Conservation (phyloP, 768 basidiomycete species). For the Amanita rimosa region DNA sequence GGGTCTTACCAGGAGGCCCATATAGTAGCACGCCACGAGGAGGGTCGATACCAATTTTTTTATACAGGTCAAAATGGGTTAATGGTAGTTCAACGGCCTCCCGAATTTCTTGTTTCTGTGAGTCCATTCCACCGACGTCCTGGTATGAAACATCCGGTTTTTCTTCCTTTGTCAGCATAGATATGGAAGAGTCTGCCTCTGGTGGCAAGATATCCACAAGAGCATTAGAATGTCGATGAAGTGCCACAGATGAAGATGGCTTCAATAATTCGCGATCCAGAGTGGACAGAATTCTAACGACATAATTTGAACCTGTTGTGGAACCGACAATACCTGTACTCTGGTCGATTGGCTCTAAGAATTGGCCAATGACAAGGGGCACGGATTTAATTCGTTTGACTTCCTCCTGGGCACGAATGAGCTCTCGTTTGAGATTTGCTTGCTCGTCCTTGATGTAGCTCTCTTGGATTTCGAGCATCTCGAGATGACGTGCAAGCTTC, state of each 20-base stretch:
- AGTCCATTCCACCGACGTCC: conserved; percentile 95
- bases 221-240: conserved; percentile 97
- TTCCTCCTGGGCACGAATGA: conserved; percentile 97
- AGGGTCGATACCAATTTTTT: conserved; percentile 99
- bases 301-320: conserved; percentile 96
- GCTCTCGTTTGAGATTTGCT: conserved; percentile 93
- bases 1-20: conserved; percentile 78
- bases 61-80: conserved; percentile 96
- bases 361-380: conserved; percentile 97
- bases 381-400: conserved; percentile 99
- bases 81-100: conserved; percentile 96
- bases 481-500: conserved; percentile 87
- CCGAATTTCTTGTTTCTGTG: conserved; percentile 97
- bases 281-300: conserved; percentile 94
- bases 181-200: conserved; percentile 94
- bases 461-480: conserved; percentile 90
- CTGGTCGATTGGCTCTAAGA: conserved; percentile 98
- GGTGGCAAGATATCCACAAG: conserved; percentile 97
- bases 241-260: conserved; percentile 94
- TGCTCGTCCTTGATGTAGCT: conserved; percentile 99
- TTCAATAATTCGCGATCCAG: conserved; percentile 95
- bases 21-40: conserved; percentile 94
- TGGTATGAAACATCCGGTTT: conserved; percentile 89
- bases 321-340: conserved; percentile 94
- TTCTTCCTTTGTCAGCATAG: conserved; percentile 91